Conservation (phyloP, 495 filamentous ascomycete species). For the Jackrogersella minutella region DNA sequence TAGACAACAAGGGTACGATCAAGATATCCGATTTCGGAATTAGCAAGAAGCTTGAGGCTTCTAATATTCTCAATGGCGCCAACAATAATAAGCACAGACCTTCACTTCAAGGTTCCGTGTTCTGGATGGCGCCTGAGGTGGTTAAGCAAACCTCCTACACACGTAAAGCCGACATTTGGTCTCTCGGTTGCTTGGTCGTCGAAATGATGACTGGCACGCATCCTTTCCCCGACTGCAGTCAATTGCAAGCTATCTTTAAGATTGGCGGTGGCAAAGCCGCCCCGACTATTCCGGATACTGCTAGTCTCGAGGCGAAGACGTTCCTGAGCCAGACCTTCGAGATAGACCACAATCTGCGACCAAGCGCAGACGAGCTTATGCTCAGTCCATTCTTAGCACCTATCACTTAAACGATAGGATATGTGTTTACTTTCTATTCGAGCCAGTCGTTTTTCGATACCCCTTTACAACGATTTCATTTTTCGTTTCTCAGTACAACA, state of each 20-base stretch:
- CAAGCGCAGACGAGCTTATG: constrained; percentile 89
- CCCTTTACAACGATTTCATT: constrained; percentile 17
- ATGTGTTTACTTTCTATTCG: not conserved
- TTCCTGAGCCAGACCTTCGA: constrained; percentile 94
- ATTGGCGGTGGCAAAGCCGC: constrained; percentile 88
- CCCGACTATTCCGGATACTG: constrained; percentile 87
- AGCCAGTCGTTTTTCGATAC: constrained; percentile 29
- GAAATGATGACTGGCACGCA: constrained; percentile 99
- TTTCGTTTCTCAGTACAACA: constrained; percentile 12
- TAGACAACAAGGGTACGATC: constrained; percentile 98
- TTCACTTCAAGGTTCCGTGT: constrained; percentile 95
- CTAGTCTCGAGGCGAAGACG: constrained; percentile 81
- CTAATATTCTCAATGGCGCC: constrained; percentile 60
- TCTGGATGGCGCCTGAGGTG: constrained; percentile 99
- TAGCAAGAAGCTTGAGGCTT: constrained; percentile 93
- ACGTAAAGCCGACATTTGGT: constrained; percentile 99
- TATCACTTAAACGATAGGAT: constrained; percentile 49
- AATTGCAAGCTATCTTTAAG: constrained; percentile 98
- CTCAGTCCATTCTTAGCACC: constrained; percentile 80
- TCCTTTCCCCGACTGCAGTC: constrained; percentile 95
- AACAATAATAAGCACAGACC: constrained; percentile 79
- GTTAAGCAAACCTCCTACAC: constrained; percentile 98
- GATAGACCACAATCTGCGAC: constrained; percentile 89
- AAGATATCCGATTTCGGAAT: constrained; percentile 99
- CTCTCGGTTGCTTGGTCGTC: constrained; percentile 92